Percentiles rank a stretch among this genome's conserved stretches.
phyloP scores from a whole-genome alignment of 2,329 filamentous ascomycete genomes.

The Pseudonectria buxi region DNA sequence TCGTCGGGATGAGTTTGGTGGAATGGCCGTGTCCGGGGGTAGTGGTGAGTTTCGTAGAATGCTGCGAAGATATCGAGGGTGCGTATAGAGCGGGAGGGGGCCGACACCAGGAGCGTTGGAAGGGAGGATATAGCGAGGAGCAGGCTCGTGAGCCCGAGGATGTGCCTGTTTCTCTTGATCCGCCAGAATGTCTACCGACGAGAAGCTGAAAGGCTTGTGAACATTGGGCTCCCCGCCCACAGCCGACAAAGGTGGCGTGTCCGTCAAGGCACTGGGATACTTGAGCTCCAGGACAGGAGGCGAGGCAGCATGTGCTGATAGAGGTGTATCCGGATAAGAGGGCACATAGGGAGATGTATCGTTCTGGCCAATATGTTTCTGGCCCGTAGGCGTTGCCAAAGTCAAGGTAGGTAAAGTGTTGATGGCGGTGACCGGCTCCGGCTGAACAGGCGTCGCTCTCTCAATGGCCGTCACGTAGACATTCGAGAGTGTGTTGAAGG shows the following conservation, averaged over 20 bases:
- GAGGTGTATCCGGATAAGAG: slow-evolving; percentile 46
- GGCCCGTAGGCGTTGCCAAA: slow-evolving; percentile 24
- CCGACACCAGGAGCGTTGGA: slow-evolving; percentile 9
- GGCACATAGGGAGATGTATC: slow-evolving; percentile 39
- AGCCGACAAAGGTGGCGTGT: slow-evolving; percentile 53
- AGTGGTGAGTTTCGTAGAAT: slow-evolving; percentile 62
- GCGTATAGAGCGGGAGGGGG: slow-evolving; percentile 47
- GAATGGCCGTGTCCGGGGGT: slow-evolving; percentile 43
- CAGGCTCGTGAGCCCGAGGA: slow-evolving; percentile 10
- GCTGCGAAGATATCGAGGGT: slow-evolving; percentile 52
- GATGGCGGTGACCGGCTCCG: slow-evolving; percentile 44
- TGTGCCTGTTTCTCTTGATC: slow-evolving; percentile 2
- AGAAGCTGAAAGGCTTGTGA: slow-evolving; percentile 41
- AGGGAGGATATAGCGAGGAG: slow-evolving; percentile 6
- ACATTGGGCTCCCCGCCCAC: slow-evolving; percentile 39
- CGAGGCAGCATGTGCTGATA: slow-evolving; percentile 45
- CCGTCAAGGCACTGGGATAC: slow-evolving; percentile 51
- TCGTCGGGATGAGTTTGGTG: slow-evolving; percentile 46
- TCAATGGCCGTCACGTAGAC: slow-evolving; percentile 58
- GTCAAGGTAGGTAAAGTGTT: slow-evolving; percentile 32
- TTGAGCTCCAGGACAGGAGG: slow-evolving; percentile 39
- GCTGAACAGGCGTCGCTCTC: slow-evolving; percentile 43
- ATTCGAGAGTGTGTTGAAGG: slow-evolving; percentile 61
- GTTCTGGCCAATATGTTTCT: slow-evolving; percentile 25
- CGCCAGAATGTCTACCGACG: slow-evolving; percentile 26